These are phyloP conservation scores for Exophiala dermatitidis DNA, from an alignment of 2,329 filamentous ascomycete species.

Conservation along the genomic window DNA sequence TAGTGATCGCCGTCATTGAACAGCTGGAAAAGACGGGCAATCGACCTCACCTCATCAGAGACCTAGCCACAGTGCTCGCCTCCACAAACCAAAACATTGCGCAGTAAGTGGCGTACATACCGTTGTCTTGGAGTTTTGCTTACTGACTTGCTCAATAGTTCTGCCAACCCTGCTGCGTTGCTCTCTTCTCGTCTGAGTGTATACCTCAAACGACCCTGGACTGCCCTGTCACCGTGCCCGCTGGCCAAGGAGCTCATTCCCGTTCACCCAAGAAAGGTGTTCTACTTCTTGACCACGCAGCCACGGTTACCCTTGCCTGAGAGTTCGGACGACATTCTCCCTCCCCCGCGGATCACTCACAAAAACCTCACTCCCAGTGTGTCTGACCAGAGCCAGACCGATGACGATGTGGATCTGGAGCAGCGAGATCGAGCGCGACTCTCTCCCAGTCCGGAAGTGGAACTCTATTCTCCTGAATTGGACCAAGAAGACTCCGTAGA, in stretches of 20 bases:
- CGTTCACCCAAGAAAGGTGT: slow-evolving; percentile 87
- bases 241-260: slow-evolving; percentile 88
- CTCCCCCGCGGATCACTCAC: slow-evolving; percentile 45
- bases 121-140: not conserved
- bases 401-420: slow-evolving; percentile 62
- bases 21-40: slow-evolving; percentile 87
- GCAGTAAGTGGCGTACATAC: slow-evolving; percentile 58
- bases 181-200: slow-evolving; percentile 85
- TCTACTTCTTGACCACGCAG: slow-evolving; percentile 90
- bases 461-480: slow-evolving; percentile 79
- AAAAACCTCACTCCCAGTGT: slow-evolving; percentile 76
- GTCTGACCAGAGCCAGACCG: slow-evolving; percentile 63
- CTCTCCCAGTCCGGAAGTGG: slow-evolving; percentile 87
- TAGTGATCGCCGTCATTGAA: slow-evolving; percentile 82
- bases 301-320: slow-evolving; percentile 75
- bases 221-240: slow-evolving; percentile 69
- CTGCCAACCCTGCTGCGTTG: slow-evolving; percentile 89
- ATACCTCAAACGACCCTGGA: slow-evolving; percentile 85
- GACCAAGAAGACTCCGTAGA: slow-evolving; percentile 58
- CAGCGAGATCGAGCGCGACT: slow-evolving; percentile 56
- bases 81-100: slow-evolving; percentile 74
- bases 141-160: slow-evolving; percentile 52
- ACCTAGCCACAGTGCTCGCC: slow-evolving; percentile 73
- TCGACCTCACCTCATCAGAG: slow-evolving; percentile 87
- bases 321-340: slow-evolving; percentile 47